Conservation (phyloP, 306 rosid genomes). For the Cucumis sativus region Cucumber_9930_V3 NC_026660.2:27933001-27933500, state of each 20-base stretch:
- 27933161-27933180: neutral
- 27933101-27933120: neutral
- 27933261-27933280: neutral
- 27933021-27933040: constrained; percentile 89
- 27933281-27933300: neutral
- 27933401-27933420: neutral
- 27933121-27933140: neutral
- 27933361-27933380: neutral
- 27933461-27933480: constrained; percentile 93
- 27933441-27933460: constrained; percentile 99
- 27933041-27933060: constrained; percentile 1
- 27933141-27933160: neutral
- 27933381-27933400: neutral
- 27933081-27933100: neutral
- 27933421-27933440: constrained; percentile 63
- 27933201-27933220: neutral
- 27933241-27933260: neutral
- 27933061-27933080: neutral
- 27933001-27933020: constrained; percentile 80
- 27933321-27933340: neutral
- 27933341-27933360: neutral
- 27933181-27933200: neutral
- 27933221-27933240: neutral
- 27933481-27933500: constrained; percentile 88
- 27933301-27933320: neutral